Evolutionary conservation across 2,329 filamentous ascomycete species (phyloP).

Genomic region (Penicillium sp.): DNA sequence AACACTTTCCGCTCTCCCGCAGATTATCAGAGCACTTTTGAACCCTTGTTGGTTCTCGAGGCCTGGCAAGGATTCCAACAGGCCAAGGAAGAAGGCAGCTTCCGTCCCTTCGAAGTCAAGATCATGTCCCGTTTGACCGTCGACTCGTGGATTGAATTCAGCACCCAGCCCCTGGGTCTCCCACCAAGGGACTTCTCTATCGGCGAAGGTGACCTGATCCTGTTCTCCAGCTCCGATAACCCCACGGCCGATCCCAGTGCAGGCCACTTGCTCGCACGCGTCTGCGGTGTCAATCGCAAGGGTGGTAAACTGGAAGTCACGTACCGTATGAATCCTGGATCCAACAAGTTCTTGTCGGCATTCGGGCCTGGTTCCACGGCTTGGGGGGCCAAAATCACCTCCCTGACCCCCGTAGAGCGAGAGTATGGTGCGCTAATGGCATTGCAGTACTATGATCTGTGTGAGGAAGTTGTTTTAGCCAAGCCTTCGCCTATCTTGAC

Average conservation of each 20-base stretch:
- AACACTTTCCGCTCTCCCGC: slow-evolving; percentile 69
- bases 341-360: slow-evolving; percentile 56
- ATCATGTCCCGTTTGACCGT: slow-evolving; percentile 83
- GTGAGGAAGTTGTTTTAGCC: slow-evolving; percentile 82
- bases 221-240: slow-evolving; percentile 69
- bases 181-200: slow-evolving; percentile 68
- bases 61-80: slow-evolving; percentile 94
- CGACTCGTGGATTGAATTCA: slow-evolving; percentile 88
- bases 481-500: slow-evolving; percentile 83
- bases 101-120: slow-evolving; percentile 79
- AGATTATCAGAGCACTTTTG: slow-evolving; percentile 83
- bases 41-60: slow-evolving; percentile 83
- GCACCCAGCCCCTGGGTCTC: slow-evolving; percentile 67
- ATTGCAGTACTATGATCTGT: slow-evolving; percentile 91
- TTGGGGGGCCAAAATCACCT: slow-evolving; percentile 76
- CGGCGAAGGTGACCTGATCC: slow-evolving; percentile 79
- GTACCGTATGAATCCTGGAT: slow-evolving; percentile 67
- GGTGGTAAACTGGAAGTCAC: slow-evolving; percentile 76
- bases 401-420: slow-evolving; percentile 88
- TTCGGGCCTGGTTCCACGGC: slow-evolving; percentile 67
- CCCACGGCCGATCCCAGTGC: slow-evolving; percentile 62
- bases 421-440: slow-evolving; percentile 90
- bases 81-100: slow-evolving; percentile 76
- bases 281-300: slow-evolving; percentile 74
- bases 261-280: slow-evolving; percentile 78